Evolutionary conservation across 768 basidiomycete genomes (phyloP).

Genomic region (Amyloporia xantha): DNA sequence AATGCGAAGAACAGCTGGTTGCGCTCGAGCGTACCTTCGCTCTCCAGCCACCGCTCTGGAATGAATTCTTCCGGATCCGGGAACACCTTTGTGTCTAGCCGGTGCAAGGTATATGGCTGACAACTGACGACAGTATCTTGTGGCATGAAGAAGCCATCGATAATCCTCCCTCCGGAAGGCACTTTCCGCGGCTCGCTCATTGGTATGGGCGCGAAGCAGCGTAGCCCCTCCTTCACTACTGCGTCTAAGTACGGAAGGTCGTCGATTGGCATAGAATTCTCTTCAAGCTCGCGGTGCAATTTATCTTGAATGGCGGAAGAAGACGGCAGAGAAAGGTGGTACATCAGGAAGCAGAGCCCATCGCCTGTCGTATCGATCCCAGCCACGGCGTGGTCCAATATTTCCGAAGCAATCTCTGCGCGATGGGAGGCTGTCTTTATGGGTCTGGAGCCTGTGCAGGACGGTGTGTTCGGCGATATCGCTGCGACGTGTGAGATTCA

Average conservation of each 20-base stretch:
- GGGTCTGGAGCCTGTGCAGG: conserved; percentile 13
- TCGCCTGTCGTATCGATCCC: conserved; percentile 20
- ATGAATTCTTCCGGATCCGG: conserved; percentile 76
- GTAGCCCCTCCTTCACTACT: conserved; percentile 88
- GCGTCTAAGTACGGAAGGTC: conserved; percentile 90
- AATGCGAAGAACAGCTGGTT: conserved; percentile 88
- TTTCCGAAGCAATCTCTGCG: conserved; percentile 13
- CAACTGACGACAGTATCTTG: conserved; percentile 91
- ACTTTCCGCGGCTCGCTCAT: conserved; percentile 91
- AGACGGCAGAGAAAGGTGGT: conserved; percentile 17
- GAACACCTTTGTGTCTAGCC: conserved; percentile 68
- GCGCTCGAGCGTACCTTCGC: conserved; percentile 67
- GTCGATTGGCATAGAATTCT: conserved; percentile 76
- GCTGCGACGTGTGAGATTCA: conserved; percentile 5
- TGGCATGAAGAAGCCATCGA: conserved; percentile 83
- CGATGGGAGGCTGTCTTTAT: not conserved
- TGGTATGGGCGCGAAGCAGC: conserved; percentile 87
- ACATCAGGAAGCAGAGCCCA: conserved; percentile 19
- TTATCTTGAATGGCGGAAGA: conserved; percentile 10
- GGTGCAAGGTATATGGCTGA: conserved; percentile 84
- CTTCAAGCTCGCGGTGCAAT: conserved; percentile 22
- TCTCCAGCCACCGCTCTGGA: conserved; percentile 92
- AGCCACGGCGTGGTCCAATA: conserved; percentile 19
- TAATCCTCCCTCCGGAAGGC: conserved; percentile 83
- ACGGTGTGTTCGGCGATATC: conserved; percentile 14